Percentiles rank a stretch among this genome's conserved stretches.
These are phyloP conservation scores for Dothideomycetidae sp. DNA, from an alignment of 2,329 filamentous ascomycete species.

Conservation along the genomic window DNA sequence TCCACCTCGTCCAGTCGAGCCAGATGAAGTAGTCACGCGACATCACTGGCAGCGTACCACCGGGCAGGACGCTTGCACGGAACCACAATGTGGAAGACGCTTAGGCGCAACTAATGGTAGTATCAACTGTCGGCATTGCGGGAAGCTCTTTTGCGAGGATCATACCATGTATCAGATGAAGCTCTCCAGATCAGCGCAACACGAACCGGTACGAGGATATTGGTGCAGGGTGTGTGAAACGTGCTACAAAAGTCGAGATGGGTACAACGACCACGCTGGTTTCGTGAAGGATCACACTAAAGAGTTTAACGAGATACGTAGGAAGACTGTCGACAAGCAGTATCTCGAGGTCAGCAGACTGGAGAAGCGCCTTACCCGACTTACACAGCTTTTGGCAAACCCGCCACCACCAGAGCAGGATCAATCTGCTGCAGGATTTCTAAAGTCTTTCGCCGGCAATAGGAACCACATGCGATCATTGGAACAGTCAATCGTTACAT, in stretches of 20 bases:
- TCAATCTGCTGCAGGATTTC: slow-evolving; percentile 33
- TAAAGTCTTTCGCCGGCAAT: slow-evolving; percentile 41
- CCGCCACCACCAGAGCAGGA: slow-evolving; percentile 50
- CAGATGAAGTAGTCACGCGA: slow-evolving; percentile 78
- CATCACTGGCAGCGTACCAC: slow-evolving; percentile 76
- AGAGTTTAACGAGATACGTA: slow-evolving; percentile 56
- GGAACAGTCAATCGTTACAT: slow-evolving; percentile 85
- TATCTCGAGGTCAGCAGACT: slow-evolving; percentile 77
- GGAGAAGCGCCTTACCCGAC: slow-evolving; percentile 80
- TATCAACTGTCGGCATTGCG: slow-evolving; percentile 89
- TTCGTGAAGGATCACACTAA: slow-evolving; percentile 55
- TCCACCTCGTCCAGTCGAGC: slow-evolving; percentile 41
- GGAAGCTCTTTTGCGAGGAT: slow-evolving; percentile 85
- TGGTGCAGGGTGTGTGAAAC: slow-evolving; percentile 97
- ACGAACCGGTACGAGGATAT: slow-evolving; percentile 77
- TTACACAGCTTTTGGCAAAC: slow-evolving; percentile 70
- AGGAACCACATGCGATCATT: slow-evolving; percentile 58
- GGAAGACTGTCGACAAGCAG: slow-evolving; percentile 67
- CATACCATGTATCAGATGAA: slow-evolving; percentile 99
- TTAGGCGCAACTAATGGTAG: slow-evolving; percentile 67
- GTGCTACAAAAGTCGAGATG: slow-evolving; percentile 93
- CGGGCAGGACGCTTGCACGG: slow-evolving; percentile 66
- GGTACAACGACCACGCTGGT: slow-evolving; percentile 67
- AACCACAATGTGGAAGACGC: slow-evolving; percentile 69
- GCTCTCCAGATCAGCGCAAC: slow-evolving; percentile 71